Conservation (phyloP, 2,329 filamentous ascomycete species). For the Didymella arachidicola region DNA sequence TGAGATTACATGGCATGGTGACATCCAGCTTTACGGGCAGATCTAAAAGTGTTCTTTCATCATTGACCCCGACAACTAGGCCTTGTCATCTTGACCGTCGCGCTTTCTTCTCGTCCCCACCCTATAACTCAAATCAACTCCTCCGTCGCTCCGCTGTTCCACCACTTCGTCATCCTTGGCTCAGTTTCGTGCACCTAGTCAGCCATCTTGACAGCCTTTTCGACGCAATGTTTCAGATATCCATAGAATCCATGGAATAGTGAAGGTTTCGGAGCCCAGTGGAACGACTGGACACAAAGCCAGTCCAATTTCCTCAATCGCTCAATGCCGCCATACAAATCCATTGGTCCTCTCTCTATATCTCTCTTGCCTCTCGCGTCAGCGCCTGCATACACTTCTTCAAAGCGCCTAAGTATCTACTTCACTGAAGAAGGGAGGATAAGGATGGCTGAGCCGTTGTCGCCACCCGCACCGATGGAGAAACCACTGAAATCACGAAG, state of each 20-base stretch:
- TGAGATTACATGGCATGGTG: no score
- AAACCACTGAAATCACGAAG: background rate
- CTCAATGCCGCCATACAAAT: slow-evolving; percentile 10
- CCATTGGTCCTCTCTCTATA: slow-evolving; percentile 14
- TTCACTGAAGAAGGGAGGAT: background rate
- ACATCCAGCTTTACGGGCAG: no score
- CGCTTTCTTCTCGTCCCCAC: background rate
- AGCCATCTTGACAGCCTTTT: background rate
- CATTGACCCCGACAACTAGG: no score
- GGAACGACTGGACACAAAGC: slow-evolving; percentile 12
- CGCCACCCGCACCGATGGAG: background rate
- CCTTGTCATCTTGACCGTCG: background rate
- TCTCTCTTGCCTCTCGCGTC: slow-evolving; percentile 1
- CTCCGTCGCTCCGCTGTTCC: background rate
- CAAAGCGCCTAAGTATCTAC: background rate
- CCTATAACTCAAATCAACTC: no score
- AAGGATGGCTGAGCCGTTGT: background rate
- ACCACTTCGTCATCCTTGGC: background rate
- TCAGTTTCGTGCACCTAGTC: background rate
- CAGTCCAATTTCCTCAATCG: slow-evolving; percentile 14
- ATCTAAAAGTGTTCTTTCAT: no score
- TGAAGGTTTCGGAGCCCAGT: slow-evolving; percentile 1
- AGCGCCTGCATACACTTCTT: slow-evolving; percentile 11
- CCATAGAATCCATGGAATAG: background rate
- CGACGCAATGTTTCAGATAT: background rate